Base-by-base conservation (phyloP, 345 rosid species). In the Eucalyptus curtisii region DNA sequence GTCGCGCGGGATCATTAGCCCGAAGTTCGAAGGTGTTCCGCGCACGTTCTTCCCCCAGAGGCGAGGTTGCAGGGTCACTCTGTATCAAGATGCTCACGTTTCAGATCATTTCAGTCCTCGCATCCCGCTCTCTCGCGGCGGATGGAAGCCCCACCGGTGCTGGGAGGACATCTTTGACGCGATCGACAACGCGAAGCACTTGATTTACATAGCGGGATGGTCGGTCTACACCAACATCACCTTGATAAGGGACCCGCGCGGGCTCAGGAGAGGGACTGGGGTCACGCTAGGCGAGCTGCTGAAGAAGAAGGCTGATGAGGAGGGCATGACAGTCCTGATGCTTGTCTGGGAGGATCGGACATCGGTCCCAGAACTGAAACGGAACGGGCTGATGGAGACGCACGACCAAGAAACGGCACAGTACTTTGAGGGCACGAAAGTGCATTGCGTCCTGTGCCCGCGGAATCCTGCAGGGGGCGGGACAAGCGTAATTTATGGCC, bases 271-370 rank as follows among this genome's bases (percentile, higher is more conserved):
- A 82, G 1, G 95, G 86, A 45, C 93, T 1, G 40, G 91, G 11
- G 45, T 92, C 3, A 93, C 88, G 86, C 91, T 96, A 10, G 98
- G 99, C 10, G 94, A 96, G 42, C 86, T 97, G 81, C 87, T 96
- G 5, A 92, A 91, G 91, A 90, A 87, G 82, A 97, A 96, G 90
- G 98, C 98, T 0, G 40, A 76, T 6, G 89, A 92, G 7, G 94
- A 94, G 71, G 96, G 95, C 27, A 93, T 96, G 85, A 90, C 85
- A 2, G 98, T 97, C 50, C 90, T 97, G 11, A 45, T 97, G 93
- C 94, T 96, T 86, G 95, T 97, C 64, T 97, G 98, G 99, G 98
- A 96, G 86, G 98, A 95, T 71, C 91, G 96, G 90, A 95, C 98
- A 7, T 97, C 98, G 10, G 87, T 93, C 47, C 81, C 86, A 14